Percentiles rank a stretch among this genome's conserved stretches.
Evolutionary conservation across 805 yeast genomes (phyloP).

Genomic region (Candida montana): DNA sequence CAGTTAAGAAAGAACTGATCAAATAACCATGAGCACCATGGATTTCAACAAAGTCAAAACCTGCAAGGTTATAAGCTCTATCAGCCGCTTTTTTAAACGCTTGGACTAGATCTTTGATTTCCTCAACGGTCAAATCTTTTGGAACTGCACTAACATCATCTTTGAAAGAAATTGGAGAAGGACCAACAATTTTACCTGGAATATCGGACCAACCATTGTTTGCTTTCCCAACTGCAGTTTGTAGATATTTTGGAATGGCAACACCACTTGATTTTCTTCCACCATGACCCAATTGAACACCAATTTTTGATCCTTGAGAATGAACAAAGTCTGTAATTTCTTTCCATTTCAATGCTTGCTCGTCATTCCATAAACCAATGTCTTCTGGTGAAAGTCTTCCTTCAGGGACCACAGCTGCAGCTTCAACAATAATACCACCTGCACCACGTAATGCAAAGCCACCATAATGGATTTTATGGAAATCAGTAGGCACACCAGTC

Average conservation of each 20-base stretch:
- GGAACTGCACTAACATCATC: conserved; percentile 27
- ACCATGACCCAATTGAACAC: conserved; percentile 51
- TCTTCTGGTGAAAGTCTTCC: conserved; percentile 42
- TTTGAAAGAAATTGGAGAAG: conserved; percentile 34
- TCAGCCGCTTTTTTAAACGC: conserved; percentile 42
- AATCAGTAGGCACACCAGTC: conserved; percentile 38
- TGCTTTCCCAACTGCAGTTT: conserved; percentile 26
- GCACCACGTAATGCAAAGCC: conserved; percentile 43
- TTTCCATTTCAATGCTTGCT: conserved; percentile 38
- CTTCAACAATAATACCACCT: conserved; percentile 44
- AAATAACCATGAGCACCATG: conserved; percentile 60
- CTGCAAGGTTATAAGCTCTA: conserved; percentile 43
- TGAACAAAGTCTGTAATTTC: conserved; percentile 42
- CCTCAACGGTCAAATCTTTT: conserved; percentile 37
- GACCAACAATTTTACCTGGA: conserved; percentile 39
- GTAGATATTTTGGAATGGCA: conserved; percentile 27
- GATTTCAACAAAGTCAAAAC: conserved; percentile 56
- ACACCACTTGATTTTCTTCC: conserved; percentile 44
- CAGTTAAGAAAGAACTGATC: conserved; percentile 42
- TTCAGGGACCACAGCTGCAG: conserved; percentile 34
- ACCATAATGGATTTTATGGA: conserved; percentile 47
- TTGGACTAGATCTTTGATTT: conserved; percentile 36
- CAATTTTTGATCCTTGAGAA: conserved; percentile 39
- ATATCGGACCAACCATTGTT: conserved; percentile 35
- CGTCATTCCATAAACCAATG: conserved; percentile 46